Conservation (phyloP, 2,329 filamentous ascomycete genomes). For the Xylaria sp. region DNA sequence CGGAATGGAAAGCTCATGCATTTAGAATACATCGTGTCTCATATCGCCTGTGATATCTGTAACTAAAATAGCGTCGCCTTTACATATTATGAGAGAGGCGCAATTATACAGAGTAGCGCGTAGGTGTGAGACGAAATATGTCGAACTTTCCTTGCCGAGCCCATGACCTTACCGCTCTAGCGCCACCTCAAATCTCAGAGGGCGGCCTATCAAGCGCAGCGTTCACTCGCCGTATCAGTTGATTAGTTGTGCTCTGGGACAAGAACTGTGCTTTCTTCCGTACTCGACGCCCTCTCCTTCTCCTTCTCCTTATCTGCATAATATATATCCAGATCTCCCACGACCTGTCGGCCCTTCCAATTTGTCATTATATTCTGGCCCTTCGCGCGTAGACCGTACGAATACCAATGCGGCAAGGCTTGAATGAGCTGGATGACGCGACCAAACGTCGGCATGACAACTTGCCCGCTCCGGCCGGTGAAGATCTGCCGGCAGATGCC, state of each 20-base stretch:
- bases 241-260: constrained; percentile 4
- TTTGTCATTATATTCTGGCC: constrained; percentile 49
- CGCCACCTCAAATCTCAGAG: too few relatives aligned
- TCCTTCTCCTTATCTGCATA: constrained; percentile 38
- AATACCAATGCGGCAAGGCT: constrained; percentile 67
- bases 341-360: constrained; percentile 55
- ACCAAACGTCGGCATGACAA: constrained; percentile 58
- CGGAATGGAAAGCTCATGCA: too few relatives aligned
- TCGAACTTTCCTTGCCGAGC: too few relatives aligned
- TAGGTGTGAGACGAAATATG: too few relatives aligned
- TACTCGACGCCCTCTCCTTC: constrained; percentile 15
- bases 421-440: constrained; percentile 51
- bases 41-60: too few relatives aligned
- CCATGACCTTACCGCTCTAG: too few relatives aligned
- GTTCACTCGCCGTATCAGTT: background rate
- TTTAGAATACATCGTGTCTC: too few relatives aligned
- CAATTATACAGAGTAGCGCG: too few relatives aligned
- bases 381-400: constrained; percentile 56
- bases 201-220: too few relatives aligned
- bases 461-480: constrained; percentile 60
- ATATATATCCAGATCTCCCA: constrained; percentile 50
- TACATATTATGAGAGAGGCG: too few relatives aligned
- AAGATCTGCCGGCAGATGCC: constrained; percentile 66
- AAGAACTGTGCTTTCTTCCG: constrained; percentile 22
- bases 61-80: too few relatives aligned